Conservation (phyloP, 805 yeast species). For the Yamadazyma insecticola region DNA sequence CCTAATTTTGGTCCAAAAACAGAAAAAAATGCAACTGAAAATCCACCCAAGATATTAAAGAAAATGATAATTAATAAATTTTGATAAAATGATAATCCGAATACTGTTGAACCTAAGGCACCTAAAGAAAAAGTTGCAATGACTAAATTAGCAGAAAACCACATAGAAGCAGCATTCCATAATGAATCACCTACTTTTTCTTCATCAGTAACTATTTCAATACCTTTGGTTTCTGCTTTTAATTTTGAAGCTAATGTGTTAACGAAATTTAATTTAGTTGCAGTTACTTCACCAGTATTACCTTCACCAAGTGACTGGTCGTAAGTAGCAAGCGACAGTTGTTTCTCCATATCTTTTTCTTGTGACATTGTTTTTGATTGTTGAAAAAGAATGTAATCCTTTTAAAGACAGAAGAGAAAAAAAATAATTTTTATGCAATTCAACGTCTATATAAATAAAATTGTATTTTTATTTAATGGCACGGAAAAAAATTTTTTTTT, state of each 20-base stretch:
- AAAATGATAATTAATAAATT: slow-evolving; percentile 62
- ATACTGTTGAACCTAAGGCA: slow-evolving; percentile 53
- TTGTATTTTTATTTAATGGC: no score
- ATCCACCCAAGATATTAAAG: slow-evolving; percentile 67
- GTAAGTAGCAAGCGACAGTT: no score
- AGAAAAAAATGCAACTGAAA: slow-evolving; percentile 81
- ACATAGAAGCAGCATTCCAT: slow-evolving; percentile 76
- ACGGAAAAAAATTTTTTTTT: no score
- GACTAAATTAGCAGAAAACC: slow-evolving; percentile 88
- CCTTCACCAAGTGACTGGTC: no score
- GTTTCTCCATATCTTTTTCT: no score
- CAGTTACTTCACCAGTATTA: slow-evolving; percentile 18
- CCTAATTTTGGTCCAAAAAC: slow-evolving; percentile 81
- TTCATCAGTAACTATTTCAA: slow-evolving; percentile 75
- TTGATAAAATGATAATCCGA: slow-evolving; percentile 70
- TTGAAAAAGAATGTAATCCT: no score
- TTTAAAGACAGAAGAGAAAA: no score
- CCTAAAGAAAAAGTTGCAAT: slow-evolving; percentile 81
- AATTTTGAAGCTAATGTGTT: slow-evolving; percentile 29
- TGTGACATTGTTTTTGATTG: no score
- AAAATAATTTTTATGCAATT: neutral
- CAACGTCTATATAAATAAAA: no score
- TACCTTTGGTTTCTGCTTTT: slow-evolving; percentile 58
- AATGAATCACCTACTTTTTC: slow-evolving; percentile 67
- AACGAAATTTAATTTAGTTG: slow-evolving; percentile 21